A percentile compares a stretch with the other conserved stretches of the same genome.
Evolutionary conservation across 2,329 filamentous ascomycete species (phyloP).

Genomic region (Arthrobotrys megalospora): DNA sequence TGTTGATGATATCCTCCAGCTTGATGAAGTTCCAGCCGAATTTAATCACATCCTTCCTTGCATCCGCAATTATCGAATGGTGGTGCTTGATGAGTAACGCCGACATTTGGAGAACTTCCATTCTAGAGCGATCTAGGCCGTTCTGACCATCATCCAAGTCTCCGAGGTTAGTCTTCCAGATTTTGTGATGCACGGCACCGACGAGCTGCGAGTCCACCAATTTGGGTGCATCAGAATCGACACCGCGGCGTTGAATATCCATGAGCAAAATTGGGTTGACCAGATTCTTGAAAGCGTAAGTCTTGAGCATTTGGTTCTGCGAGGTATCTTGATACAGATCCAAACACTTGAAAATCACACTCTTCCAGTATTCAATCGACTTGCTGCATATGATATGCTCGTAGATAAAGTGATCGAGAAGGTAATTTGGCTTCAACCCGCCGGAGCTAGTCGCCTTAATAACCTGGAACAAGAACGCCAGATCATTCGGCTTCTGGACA

Average conservation of each 20-base stretch:
- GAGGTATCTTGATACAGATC: conserved; percentile 86
- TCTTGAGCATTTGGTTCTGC: conserved; percentile 89
- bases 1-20: conserved; percentile 99
- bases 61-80: conserved; percentile 86
- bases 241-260: conserved; percentile 91
- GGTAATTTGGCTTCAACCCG: conserved; percentile 82
- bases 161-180: conserved; percentile 91
- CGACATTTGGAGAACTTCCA: conserved; percentile 95
- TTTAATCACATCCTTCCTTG: conserved; percentile 97
- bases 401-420: conserved; percentile 87
- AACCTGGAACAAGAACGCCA: conserved; percentile 83
- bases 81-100: conserved; percentile 97
- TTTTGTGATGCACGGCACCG: conserved; percentile 88
- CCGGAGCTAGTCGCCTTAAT: conserved; percentile 87
- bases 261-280: conserved; percentile 97
- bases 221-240: conserved; percentile 75
- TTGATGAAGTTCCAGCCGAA: conserved; percentile 99
- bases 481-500: conserved; percentile 79
- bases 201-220: conserved; percentile 90
- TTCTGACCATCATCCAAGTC: conserved; percentile 86
- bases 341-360: conserved; percentile 85
- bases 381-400: conserved; percentile 84
- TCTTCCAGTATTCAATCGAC: conserved; percentile 87
- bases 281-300: conserved; percentile 90
- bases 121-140: conserved; percentile 93